Evolutionary conservation across 352 stramenopile species (phyloP).

Genomic region (Globisporangium recalcitrans): DNA sequence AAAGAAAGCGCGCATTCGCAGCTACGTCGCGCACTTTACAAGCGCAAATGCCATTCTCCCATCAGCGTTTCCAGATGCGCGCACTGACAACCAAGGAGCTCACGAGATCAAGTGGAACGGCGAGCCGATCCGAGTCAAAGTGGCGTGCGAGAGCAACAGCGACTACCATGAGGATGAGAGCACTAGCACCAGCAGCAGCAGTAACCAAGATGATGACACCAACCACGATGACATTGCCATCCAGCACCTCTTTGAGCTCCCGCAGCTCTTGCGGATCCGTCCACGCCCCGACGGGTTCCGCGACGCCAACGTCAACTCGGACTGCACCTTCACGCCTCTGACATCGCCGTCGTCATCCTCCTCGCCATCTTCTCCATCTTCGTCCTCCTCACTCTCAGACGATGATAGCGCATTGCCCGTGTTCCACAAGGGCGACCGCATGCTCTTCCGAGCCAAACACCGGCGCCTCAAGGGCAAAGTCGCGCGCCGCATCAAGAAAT

Average conservation of each 20-base stretch:
- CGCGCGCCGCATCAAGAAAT: slow-evolving; percentile 28
- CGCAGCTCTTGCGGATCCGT: slow-evolving; percentile 39
- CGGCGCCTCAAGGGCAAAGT: slow-evolving; percentile 36
- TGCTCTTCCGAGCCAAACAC: slow-evolving; percentile 36
- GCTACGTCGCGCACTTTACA: slow-evolving; percentile 32
- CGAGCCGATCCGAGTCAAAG: slow-evolving; percentile 28
- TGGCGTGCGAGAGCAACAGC: slow-evolving; percentile 14
- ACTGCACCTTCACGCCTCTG: slow-evolving; percentile 36
- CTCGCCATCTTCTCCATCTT: slow-evolving; percentile 12
- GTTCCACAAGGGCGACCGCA: slow-evolving; percentile 45
- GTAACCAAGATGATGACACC: neutral
- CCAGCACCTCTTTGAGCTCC: slow-evolving; percentile 37
- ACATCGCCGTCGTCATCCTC: slow-evolving; percentile 25
- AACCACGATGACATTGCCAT: slow-evolving; percentile 13
- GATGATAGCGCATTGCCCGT: slow-evolving; percentile 16
- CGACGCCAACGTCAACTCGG: slow-evolving; percentile 31
- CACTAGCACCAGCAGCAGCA: neutral
- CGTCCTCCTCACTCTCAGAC: slow-evolving; percentile 18
- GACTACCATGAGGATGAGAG: neutral
- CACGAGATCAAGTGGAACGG: slow-evolving; percentile 33
- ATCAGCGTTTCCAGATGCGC: neutral
- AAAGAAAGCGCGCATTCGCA: slow-evolving; percentile 28
- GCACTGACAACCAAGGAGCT: neutral
- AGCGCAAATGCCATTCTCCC: slow-evolving; percentile 4
- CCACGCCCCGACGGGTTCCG: slow-evolving; percentile 46